Conservation (phyloP, 139 green algal genomes). For the Ettlia oleoabundans region DNA sequence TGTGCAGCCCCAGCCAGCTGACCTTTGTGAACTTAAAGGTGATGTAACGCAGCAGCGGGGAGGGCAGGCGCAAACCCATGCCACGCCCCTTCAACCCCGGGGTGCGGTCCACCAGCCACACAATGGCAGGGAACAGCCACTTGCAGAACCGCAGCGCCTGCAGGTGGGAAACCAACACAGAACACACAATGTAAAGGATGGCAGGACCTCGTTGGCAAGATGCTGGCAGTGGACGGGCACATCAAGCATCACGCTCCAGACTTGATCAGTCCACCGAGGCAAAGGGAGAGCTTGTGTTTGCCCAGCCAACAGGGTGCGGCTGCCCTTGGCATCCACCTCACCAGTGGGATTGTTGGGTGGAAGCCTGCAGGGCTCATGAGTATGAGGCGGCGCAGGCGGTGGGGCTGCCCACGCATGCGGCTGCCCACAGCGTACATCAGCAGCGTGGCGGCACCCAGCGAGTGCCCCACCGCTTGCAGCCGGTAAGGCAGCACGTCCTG, state of each 20-base stretch:
- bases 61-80: conserved; percentile 75
- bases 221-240: no score
- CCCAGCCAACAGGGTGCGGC: background rate
- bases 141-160: conserved; percentile 23
- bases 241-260: no score
- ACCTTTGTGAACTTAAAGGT: conserved; percentile 68
- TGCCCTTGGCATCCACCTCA: no score
- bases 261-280: no score
- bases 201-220: no score
- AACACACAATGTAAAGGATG: no score
- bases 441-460: conserved; percentile 66
- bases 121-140: conserved; percentile 19
- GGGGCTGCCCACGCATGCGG: conserved; percentile 42
- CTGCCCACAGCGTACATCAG: conserved; percentile 68
- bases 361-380: conserved; percentile 86
- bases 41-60: conserved; percentile 61
- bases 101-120: conserved; percentile 10
- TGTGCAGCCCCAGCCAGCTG: background rate
- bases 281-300: no score
- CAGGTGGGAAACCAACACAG: no score
- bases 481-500: conserved; percentile 34
- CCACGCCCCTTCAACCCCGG: conserved; percentile 15
- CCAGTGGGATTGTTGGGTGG: conserved; percentile 51
- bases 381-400: conserved; percentile 73
- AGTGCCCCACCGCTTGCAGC: conserved; percentile 65